A percentile compares a stretch with the other conserved stretches of the same genome.
These are phyloP conservation scores for Vanderwaltozyma tropicalis DNA, from an alignment of 805 yeast genomes.

Conservation along the genomic window DNA sequence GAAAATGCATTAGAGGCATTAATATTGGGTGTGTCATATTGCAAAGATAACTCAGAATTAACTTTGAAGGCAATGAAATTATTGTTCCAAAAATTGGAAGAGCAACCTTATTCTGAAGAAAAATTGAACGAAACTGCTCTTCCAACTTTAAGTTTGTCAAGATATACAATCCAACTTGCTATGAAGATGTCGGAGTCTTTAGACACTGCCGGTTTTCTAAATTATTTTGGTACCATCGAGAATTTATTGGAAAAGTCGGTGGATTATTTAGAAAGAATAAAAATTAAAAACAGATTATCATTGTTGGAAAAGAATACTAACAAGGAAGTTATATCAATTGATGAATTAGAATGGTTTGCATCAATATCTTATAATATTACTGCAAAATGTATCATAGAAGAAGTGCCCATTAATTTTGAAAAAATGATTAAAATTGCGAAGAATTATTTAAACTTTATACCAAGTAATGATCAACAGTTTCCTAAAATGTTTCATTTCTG, in stretches of 20 bases:
- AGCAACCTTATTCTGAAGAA: slow-evolving; percentile 2
- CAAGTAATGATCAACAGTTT: slow-evolving; percentile 13
- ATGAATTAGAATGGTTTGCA: slow-evolving; percentile 35
- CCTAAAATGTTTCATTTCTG: slow-evolving; percentile 17
- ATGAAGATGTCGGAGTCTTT: slow-evolving; percentile 17
- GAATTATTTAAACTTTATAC: slow-evolving; percentile 12
- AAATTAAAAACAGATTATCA: slow-evolving; percentile 6
- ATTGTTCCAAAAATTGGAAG: slow-evolving; percentile 20
- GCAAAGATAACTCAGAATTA: slow-evolving; percentile 17
- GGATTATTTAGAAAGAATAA: slow-evolving; percentile 7
- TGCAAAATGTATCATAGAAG: slow-evolving; percentile 16
- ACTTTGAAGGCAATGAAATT: slow-evolving; percentile 19
- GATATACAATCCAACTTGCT: slow-evolving; percentile 27
- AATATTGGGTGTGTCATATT: slow-evolving; percentile 27
- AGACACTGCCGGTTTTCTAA: background rate
- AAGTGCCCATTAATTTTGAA: slow-evolving; percentile 7
- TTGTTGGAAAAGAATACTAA: background rate
- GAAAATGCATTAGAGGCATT: slow-evolving; percentile 26
- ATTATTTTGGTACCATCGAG: slow-evolving; percentile 1
- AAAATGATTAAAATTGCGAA: slow-evolving; percentile 15
- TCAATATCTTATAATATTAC: slow-evolving; percentile 28
- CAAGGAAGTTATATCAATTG: slow-evolving; percentile 14
- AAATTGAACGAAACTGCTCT: slow-evolving; percentile 7
- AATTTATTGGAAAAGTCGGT: slow-evolving; percentile 7
- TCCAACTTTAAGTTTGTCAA: slow-evolving; percentile 17